Conservation (phyloP, 2,329 filamentous ascomycete genomes). For the Botryotinia globosa region DNA sequence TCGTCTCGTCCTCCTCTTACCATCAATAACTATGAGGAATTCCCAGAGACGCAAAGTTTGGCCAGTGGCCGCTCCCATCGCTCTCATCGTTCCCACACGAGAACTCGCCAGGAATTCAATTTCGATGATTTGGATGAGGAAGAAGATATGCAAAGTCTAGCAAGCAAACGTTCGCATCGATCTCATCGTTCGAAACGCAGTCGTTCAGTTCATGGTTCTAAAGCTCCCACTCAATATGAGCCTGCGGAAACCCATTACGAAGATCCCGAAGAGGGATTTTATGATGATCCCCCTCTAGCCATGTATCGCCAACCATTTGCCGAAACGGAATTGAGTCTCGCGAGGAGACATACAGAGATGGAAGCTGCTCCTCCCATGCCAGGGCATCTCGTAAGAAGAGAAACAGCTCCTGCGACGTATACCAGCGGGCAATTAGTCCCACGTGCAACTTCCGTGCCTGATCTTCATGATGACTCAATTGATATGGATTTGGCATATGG, state of each 20-base stretch:
- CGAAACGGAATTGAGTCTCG: slow-evolving; percentile 22
- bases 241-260: slow-evolving; percentile 24
- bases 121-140: slow-evolving; percentile 12
- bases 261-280: slow-evolving; percentile 7
- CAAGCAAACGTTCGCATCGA: slow-evolving; percentile 22
- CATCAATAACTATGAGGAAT: slow-evolving; percentile 14
- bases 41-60: slow-evolving; percentile 11
- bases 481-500: slow-evolving; percentile 95
- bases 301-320: slow-evolving; percentile 30
- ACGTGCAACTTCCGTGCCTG: slow-evolving; percentile 24
- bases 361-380: slow-evolving; percentile 14
- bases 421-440: slow-evolving; percentile 17
- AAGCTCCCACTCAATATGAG: slow-evolving; percentile 22
- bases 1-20: slow-evolving; percentile 21
- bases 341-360: slow-evolving; percentile 32
- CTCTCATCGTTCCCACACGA: slow-evolving; percentile 15
- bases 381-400: slow-evolving; percentile 5
- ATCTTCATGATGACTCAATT: slow-evolving; percentile 49
- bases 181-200: slow-evolving; percentile 19
- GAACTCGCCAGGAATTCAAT: slow-evolving; percentile 7
- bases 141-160: slow-evolving; percentile 17
- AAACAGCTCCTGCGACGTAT: slow-evolving; percentile 10
- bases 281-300: not conserved
- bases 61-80: slow-evolving; percentile 23
- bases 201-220: slow-evolving; percentile 10